Conservation (phyloP, 495 filamentous ascomycete genomes). For the Daldinia decipiens region DNA sequence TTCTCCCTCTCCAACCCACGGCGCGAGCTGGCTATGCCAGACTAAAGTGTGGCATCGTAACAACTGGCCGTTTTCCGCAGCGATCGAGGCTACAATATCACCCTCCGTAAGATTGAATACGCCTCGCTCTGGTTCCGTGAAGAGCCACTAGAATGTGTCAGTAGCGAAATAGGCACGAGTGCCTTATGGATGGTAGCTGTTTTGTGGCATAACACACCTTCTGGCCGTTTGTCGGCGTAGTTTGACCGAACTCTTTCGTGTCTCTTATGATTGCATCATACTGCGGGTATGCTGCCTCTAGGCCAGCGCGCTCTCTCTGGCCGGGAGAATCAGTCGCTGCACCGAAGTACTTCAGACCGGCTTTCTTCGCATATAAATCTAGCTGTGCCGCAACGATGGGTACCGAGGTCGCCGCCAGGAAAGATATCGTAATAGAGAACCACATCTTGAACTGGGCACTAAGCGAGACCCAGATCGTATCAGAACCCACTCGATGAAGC, state of each 20-base stretch:
- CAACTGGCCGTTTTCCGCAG: slow-evolving; percentile 63
- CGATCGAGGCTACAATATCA: slow-evolving; percentile 62
- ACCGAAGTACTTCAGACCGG: slow-evolving; percentile 68
- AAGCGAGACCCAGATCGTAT: background rate
- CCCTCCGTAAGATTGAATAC: slow-evolving; percentile 63
- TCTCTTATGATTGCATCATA: slow-evolving; percentile 61
- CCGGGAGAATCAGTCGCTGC: slow-evolving; percentile 59
- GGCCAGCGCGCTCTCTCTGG: slow-evolving; percentile 49
- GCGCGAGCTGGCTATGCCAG: slow-evolving; percentile 67
- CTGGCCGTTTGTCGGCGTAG: too few relatives aligned
- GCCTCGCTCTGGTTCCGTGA: slow-evolving; percentile 52
- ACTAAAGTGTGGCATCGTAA: slow-evolving; percentile 71
- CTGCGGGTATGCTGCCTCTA: slow-evolving; percentile 59
- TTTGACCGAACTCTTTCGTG: slow-evolving; percentile 65
- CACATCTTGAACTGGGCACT: slow-evolving; percentile 4
- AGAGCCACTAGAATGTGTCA: slow-evolving; percentile 51
- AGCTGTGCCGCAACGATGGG: slow-evolving; percentile 52
- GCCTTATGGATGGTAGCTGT: background rate
- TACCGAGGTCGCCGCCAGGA: slow-evolving; percentile 18
- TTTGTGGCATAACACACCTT: slow-evolving; percentile 17
- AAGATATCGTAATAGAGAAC: background rate
- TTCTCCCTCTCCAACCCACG: slow-evolving; percentile 49
- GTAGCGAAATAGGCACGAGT: background rate
- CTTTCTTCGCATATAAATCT: slow-evolving; percentile 62
- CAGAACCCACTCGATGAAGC: background rate